Base-by-base conservation (phyloP, 768 basidiomycete species). In the Cubamyces lactineus region DNA sequence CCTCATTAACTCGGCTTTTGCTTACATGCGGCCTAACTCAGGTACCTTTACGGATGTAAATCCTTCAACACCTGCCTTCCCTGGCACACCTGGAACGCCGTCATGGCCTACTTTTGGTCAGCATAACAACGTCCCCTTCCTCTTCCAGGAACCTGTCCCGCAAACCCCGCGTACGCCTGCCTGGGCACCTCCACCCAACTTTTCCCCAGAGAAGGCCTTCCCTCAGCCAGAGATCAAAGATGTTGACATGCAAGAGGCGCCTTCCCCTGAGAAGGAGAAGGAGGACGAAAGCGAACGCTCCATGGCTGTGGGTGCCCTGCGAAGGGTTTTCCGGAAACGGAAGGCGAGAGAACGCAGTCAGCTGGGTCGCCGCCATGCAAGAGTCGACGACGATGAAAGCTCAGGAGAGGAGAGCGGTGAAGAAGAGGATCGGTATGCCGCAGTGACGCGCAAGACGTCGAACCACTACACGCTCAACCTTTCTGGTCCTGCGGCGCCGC, bases 391-490 rank as follows among this genome's bases (percentile, higher is more conserved):
- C 28, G 71, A 69, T 30, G 70, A 72, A 45, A 68, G 69, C 19
- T 73, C 70, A 9, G 78, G 78, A 34, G 82, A 76, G 45, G 78
- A 76, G 23, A 75, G 71, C 19, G 77, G 74, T 53, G 84, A 82
- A 53, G 84, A 84, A 50, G 84, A 85, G 48, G 78, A 77, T 47
- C 74, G 74, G 39, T 51, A 75, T 30, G 70, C 71, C 6, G 77
- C 79, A 63, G 63, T 81, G 58, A 79, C 82, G 24, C 82, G 78
- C 62, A 86, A 80, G 62, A 89, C 82, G 39, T 86, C 87, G 49
- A 86, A 91, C 70, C 91, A 92, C 69, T 94, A 92, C 73, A 93
- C 92, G 2, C 80, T 94, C 61, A 92, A 94, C 75, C 79, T 94
- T 77, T 82, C 92, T 17, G 80, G 87, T 24, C 80, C 83, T 17